Base-by-base conservation (phyloP, 345 rosid genomes). In the Salix viminalis region DNA sequence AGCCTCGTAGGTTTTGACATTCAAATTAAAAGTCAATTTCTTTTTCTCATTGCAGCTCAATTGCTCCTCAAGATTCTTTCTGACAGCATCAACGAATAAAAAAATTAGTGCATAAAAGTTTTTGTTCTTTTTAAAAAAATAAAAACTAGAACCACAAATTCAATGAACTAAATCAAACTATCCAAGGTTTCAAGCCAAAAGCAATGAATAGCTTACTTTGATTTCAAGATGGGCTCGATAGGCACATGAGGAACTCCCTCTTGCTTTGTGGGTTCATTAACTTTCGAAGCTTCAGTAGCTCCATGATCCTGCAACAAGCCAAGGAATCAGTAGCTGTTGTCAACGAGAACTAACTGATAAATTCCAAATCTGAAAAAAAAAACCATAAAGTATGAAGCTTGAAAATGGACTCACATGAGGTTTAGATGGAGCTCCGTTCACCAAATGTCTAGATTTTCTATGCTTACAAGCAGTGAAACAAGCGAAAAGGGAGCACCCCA, bases 401-500 rank as follows among this genome's bases (percentile, higher is more conserved):
- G 74, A 68, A 44, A 74, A 32, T 73, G 71, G 66, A 70, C 75
- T 74, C 36, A 79, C 78, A 12, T 62, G 65, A 69, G 26, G 65
- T 14, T 72, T n/a, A 54, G 67, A 50, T 42, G 83, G 77, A 71
- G 79, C 2, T 14, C 12, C 46, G 61, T 50, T 21, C 69, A 54
- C 75, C 65, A 60, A 56, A 36, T 23, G 76, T 11, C n/a, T 11
- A 39, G 30, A 69, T 39, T 73, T 81, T 36, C 46, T 64, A 42
- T 42, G 76, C 65, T 76, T 76, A 34, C 52, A 65, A 58, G 74
- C 30, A 24, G 19, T 68, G n/a, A 81, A 81, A 61, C 80, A 81
- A 64, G 71, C 64, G 0, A 68, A 67, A 81, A 81, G 16, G 50
- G 16, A 28, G 83, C 80, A 72, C 37, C 73, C 76, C 83, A 81